Base-by-base conservation (phyloP, 495 filamentous ascomycete species). In the Neurospora sp. region DNA sequence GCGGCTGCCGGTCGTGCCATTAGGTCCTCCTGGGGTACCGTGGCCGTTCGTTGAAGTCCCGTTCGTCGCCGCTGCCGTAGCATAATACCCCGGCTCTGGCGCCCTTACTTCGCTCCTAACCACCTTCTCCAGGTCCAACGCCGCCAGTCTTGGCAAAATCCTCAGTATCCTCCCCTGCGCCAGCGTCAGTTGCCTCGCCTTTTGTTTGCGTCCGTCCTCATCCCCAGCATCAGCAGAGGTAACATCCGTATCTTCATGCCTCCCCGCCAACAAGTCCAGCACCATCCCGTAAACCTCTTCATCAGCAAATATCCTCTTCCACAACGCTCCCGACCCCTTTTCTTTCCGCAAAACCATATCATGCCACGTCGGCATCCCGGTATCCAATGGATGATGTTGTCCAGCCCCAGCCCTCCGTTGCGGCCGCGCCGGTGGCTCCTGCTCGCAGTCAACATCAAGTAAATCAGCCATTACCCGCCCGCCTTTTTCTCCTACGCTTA, bases 121-220 rank as follows among this genome's bases (percentile, higher is more conserved):
- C 44, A 96, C 84, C 12, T 87, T 82, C 16, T 83, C 81, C 83
- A 93, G 89, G 77, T 92, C 88, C 69, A 93, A 74, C 3, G 81
- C 79, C 4, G 90, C 91, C 4, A 93, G 85, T 16, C 89, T 87
- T 2, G 90, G 88, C 3, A 97, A 80, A 73, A 94, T 83, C 12
- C 89, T 87, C 74, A 97, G 82, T 48, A 97, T 73, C 71, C 94
- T 85, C 42, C 90, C 92, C 80, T 97, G 94, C 2, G 93, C 90
- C 27, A 96, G 81, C 0, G 93, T 91, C 73, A 89, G 89, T 69
- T 95, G 88, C 48, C 86, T 86, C 74, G 87, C 87, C 7, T 76
- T 61, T 0, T 61, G 1, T 31, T 61, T 61, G 0, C 22, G 1
- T 3, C 12, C 4, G 2, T 61, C 5, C 14, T 0, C 53, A 3